Evolutionary conservation across 371 early-diverging fungal species (phyloP).

Genomic region (Mortierella sp.): DNA sequence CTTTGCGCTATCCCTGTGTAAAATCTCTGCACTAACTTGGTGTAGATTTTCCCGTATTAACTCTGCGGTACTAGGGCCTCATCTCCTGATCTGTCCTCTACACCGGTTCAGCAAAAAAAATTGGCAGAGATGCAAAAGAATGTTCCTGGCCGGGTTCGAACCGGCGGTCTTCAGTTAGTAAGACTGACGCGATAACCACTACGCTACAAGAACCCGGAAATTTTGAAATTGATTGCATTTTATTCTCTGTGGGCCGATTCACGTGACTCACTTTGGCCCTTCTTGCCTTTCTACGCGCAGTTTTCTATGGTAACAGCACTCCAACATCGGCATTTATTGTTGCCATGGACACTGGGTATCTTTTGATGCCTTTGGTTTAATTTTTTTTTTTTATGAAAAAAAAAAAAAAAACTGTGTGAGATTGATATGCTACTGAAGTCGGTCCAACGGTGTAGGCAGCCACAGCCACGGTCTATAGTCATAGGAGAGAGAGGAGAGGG

Average conservation of each 20-base stretch:
- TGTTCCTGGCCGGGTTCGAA: conserved; percentile 58
- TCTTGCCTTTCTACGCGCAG: no score
- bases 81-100: no score
- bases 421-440: background rate
- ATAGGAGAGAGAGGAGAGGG: background rate
- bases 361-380: background rate
- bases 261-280: no score
- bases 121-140: no score
- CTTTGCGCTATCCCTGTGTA: no score
- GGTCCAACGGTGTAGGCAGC: background rate
- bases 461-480: no score
- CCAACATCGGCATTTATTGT: background rate
- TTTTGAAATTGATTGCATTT: background rate
- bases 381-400: no score
- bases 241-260: no score
- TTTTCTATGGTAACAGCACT: conserved; percentile 3
- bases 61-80: no score
- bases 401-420: background rate
- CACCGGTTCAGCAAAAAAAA: no score
- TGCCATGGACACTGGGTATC: background rate
- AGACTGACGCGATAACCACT: conserved; percentile 62
- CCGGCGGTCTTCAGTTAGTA: conserved; percentile 62
- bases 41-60: no score
- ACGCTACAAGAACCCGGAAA: conserved; percentile 42
- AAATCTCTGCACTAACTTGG: no score